Evolutionary conservation across 164 flowering plant genomes (phyloP).

Genomic region (Sextonia rubra): DNA sequence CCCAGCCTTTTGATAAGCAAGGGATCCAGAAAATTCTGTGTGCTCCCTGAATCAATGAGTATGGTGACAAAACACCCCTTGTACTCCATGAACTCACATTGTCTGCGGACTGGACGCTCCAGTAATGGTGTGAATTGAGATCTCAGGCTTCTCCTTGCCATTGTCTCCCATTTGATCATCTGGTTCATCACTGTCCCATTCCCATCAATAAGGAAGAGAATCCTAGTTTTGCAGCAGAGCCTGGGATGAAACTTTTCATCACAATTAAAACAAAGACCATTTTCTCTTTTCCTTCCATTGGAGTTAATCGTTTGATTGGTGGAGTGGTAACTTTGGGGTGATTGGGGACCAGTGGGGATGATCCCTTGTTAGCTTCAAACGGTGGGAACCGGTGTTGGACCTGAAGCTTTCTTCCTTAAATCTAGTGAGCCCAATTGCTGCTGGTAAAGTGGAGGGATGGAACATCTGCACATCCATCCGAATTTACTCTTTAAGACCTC

Average conservation of each 20-base stretch:
- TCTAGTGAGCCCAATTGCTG: background rate
- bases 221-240: background rate
- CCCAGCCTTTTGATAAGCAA: no score
- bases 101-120: background rate
- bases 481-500: background rate
- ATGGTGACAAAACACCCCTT: background rate
- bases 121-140: background rate
- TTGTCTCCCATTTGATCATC: background rate
- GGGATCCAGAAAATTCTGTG: no score
- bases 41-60: background rate
- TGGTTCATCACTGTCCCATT: background rate
- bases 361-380: no score
- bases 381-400: no score
- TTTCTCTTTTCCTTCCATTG: background rate
- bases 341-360: no score
- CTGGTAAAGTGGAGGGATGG: background rate
- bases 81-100: background rate
- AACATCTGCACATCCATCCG: background rate
- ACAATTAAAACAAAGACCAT: background rate
- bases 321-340: no score
- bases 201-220: background rate
- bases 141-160: background rate
- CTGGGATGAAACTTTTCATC: background rate
- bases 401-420: background rate
- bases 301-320: background rate